Evolutionary conservation across 75 land plant genomes (phyloP).

Genomic region (Ceratopteris richardii): DNA sequence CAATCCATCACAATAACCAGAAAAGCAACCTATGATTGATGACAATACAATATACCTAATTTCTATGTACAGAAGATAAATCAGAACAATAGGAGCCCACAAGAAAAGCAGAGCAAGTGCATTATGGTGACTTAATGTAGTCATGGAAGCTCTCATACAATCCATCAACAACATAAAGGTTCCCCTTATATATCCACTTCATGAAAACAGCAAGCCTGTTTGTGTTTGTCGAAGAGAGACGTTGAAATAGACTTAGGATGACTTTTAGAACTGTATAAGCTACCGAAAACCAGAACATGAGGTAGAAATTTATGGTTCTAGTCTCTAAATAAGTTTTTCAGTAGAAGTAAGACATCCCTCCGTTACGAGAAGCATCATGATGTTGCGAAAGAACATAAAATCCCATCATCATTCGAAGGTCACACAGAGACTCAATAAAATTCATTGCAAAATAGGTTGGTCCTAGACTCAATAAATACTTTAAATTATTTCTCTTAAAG

Average conservation of each 20-base stretch:
- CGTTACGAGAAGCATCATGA: too few species aligned
- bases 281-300: conserved; percentile 7
- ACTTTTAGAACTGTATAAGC: conserved; percentile 12
- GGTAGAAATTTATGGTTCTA: conserved; percentile 1
- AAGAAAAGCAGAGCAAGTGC: conserved; percentile 63
- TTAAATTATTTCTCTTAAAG: conserved; percentile 48
- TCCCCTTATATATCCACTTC: too few species aligned
- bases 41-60: conserved; percentile 75
- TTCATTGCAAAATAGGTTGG: conserved; percentile 82
- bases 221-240: conserved; percentile 8
- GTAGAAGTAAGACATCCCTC: too few species aligned
- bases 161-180: too few species aligned
- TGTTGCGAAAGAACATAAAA: too few species aligned
- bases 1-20: conserved; percentile 21
- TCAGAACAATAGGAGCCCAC: conserved; percentile 82
- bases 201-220: too few species aligned
- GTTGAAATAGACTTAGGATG: conserved; percentile 12
- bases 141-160: too few species aligned
- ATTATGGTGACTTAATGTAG: conserved; percentile 45
- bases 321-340: conserved; percentile 9
- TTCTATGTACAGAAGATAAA: conserved; percentile 73
- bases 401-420: too few species aligned
- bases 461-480: conserved; percentile 67
- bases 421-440: conserved; percentile 26
- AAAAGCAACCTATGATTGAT: conserved; percentile 63